Evolutionary conservation across 495 filamentous ascomycete species (phyloP).

Genomic region (Hypomontagnella submonticulosa): DNA sequence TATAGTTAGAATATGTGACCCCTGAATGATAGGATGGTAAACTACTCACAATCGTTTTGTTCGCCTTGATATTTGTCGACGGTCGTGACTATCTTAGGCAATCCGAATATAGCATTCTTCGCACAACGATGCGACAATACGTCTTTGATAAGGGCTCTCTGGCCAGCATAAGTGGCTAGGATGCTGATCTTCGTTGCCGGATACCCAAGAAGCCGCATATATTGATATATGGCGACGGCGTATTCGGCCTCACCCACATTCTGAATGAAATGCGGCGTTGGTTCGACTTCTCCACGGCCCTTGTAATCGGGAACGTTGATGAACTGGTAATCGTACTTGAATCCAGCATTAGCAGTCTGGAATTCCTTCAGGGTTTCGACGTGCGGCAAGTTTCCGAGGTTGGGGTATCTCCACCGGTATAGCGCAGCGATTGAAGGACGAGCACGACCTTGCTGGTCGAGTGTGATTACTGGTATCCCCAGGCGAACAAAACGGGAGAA

Average conservation of each 20-base stretch:
- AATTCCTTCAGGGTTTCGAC: slow-evolving; percentile 77
- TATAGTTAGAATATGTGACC: slow-evolving; percentile 41
- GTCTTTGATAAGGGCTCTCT: slow-evolving; percentile 89
- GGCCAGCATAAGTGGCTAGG: slow-evolving; percentile 94
- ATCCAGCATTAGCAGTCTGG: slow-evolving; percentile 86
- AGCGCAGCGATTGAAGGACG: slow-evolving; percentile 86
- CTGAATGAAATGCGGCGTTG: slow-evolving; percentile 96
- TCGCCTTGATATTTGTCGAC: slow-evolving; percentile 99
- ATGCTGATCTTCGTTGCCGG: slow-evolving; percentile 92
- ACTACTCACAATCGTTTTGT: slow-evolving; percentile 93
- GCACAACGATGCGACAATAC: slow-evolving; percentile 87
- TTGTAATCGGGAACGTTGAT: slow-evolving; percentile 97
- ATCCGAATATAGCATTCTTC: slow-evolving; percentile 84
- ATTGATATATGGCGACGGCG: slow-evolving; percentile 93
- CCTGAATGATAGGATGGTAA: neutral
- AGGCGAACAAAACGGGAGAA: slow-evolving; percentile 91
- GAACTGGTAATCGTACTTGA: slow-evolving; percentile 95
- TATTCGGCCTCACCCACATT: slow-evolving; percentile 98
- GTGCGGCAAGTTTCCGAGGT: slow-evolving; percentile 80
- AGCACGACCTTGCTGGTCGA: slow-evolving; percentile 93
- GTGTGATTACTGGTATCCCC: slow-evolving; percentile 86
- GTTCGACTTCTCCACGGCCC: slow-evolving; percentile 86
- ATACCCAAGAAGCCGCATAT: slow-evolving; percentile 97
- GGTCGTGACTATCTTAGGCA: slow-evolving; percentile 90
- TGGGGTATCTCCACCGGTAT: slow-evolving; percentile 92